Percentiles rank a stretch among this genome's conserved stretches.
These are phyloP conservation scores for Halteria grandinella DNA, from an alignment of 73 alveolate species.

Conservation along the genomic window DNA sequence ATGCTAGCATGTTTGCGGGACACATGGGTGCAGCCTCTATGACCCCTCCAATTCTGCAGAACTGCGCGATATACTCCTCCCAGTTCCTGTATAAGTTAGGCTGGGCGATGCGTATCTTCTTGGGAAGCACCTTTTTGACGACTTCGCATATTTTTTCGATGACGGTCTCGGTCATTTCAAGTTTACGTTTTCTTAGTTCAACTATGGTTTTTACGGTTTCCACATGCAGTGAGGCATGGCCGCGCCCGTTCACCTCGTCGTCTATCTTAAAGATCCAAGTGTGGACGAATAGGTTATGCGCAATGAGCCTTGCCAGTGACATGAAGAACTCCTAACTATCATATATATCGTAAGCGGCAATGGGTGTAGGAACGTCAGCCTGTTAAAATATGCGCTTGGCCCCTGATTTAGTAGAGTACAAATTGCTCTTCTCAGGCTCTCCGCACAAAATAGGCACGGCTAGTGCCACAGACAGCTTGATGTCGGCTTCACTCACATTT, in stretches of 20 bases:
- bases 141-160: slow-evolving; percentile 65
- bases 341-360: slow-evolving; percentile 94
- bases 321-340: slow-evolving; percentile 71
- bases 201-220: slow-evolving; percentile 63
- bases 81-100: slow-evolving; percentile 67
- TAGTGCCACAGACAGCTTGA: slow-evolving; percentile 87
- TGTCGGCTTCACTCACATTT: slow-evolving; percentile 91
- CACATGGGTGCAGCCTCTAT: slow-evolving; percentile 81
- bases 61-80: slow-evolving; percentile 68
- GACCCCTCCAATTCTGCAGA: slow-evolving; percentile 72
- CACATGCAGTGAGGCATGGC: slow-evolving; percentile 70
- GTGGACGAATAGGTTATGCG: slow-evolving; percentile 62
- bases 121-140: slow-evolving; percentile 58
- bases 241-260: slow-evolving; percentile 79
- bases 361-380: slow-evolving; percentile 95
- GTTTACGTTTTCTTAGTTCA: slow-evolving; percentile 67
- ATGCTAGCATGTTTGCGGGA: slow-evolving; percentile 51
- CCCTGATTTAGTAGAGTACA: slow-evolving; percentile 97
- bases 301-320: slow-evolving; percentile 65
- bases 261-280: slow-evolving; percentile 78
- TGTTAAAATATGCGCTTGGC: slow-evolving; percentile 92
- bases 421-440: slow-evolving; percentile 89
- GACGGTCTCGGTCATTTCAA: slow-evolving; percentile 59
- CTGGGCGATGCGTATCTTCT: slow-evolving; percentile 65
- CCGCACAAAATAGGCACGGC: slow-evolving; percentile 96